Base-by-base conservation (phyloP, 2,329 filamentous ascomycete genomes). In the Nigrospora sphaerica region DNA sequence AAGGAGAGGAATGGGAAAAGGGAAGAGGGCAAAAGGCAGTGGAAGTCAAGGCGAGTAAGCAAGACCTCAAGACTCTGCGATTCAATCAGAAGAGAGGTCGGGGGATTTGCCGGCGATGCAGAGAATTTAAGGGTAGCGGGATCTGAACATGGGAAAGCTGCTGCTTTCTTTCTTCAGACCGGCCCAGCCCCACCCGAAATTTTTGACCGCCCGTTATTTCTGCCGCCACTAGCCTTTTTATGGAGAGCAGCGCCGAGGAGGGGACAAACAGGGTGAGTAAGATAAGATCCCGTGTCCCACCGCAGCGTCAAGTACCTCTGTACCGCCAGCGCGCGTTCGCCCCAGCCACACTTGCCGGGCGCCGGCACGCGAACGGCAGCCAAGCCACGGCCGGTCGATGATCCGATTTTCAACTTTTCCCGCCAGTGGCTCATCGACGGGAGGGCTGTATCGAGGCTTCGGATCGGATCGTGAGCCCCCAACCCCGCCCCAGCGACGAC, bases 131-230 rank as follows among this genome's bases (percentile, higher is more conserved):
- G 23, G 32, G 40, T n/a, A 23, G n/a, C 12, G 19, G 40, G 40
- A 10, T 6, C 23, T 6, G 40, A 42, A 34, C 32, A 42, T 42
- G 32, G 32, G 40, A 42, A 34, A 42, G 40, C 40, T 42, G 39
- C 14, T 18, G 10, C 18, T 28, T 23, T 28, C 23, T 28, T 28
- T 28, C 23, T 28, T n/a, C 12, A 18, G 28, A 42, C 32, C 40
- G 32, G 32, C n/a, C 40, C 40, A 42, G 6, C 12, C 23, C 23
- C 2, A 16, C 40, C 33, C 17, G 19, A 43, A 49, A 36, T 42
- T 49, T 44, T 49, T 49, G 47, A 49, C 47, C 47, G 47, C 47
- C 44, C 40, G 14, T 40, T 36, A 32, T 40, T 49, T 49, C 47
- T 49, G 47, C 47, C 46, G 37, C 42, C 41, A 14, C 23, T 28